Conservation (phyloP, 352 stramenopile genomes). For the Phytophthora multivora region DNA sequence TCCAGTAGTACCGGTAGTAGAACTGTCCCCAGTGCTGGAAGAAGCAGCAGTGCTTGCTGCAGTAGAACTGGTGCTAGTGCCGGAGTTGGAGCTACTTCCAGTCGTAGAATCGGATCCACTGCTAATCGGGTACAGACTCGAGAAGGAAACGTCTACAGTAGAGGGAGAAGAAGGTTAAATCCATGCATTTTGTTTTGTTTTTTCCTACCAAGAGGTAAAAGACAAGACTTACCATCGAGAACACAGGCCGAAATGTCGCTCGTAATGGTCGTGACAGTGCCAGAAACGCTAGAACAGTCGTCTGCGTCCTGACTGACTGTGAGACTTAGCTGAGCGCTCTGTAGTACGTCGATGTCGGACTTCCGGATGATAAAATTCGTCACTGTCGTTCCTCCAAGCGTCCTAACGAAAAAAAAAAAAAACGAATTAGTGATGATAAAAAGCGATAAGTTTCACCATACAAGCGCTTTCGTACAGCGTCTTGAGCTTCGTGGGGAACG, state of each 20-base stretch:
- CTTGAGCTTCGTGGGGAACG: slow-evolving; percentile 38
- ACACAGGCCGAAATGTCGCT: slow-evolving; percentile 32
- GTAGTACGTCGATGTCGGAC: slow-evolving; percentile 39
- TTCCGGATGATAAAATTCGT: slow-evolving; percentile 41
- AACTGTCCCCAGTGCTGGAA: neutral
- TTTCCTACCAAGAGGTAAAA: neutral
- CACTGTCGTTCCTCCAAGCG: slow-evolving; percentile 27
- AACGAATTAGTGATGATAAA: slow-evolving; percentile 10
- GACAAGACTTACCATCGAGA: slow-evolving; percentile 27
- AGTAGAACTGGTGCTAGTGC: slow-evolving; percentile 1
- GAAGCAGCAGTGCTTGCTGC: slow-evolving; percentile 5
- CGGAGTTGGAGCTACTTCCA: slow-evolving; percentile 10
- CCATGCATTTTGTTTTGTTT: too few species aligned
- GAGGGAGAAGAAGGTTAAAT: too few species aligned
- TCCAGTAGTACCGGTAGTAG: slow-evolving; percentile 2
- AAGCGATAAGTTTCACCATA: neutral
- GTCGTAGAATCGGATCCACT: slow-evolving; percentile 7
- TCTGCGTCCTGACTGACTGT: slow-evolving; percentile 23
- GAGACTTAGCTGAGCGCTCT: slow-evolving; percentile 32
- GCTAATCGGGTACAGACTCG: slow-evolving; percentile 32
- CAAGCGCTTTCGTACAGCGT: slow-evolving; percentile 31
- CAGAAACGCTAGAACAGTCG: slow-evolving; percentile 26
- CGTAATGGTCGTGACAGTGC: slow-evolving; percentile 27
- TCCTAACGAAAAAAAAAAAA: slow-evolving; percentile 20
- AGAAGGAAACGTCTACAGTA: slow-evolving; percentile 34